Base-by-base conservation (phyloP, 768 basidiomycete genomes). In the Serendipita vermifera region DNA sequence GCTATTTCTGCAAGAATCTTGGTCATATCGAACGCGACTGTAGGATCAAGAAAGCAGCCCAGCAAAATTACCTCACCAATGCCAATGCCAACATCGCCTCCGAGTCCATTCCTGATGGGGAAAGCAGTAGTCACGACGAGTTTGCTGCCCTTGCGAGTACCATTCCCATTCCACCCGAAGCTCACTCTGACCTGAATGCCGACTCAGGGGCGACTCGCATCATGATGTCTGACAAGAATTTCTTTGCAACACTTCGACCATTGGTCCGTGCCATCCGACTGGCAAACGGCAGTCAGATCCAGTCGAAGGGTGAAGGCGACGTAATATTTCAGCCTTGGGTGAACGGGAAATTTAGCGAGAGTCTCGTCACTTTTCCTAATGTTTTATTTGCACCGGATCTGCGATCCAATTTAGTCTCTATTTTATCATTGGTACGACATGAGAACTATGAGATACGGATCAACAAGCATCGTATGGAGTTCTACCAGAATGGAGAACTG, bases 381-480 rank as follows among this genome's bases (percentile, higher is more conserved):
- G 57, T 58, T 5, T 38, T 58, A 13, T 33, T 53, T 43, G 57
- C 46, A 6, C 57, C 57, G 11, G 32, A 35, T 5, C 48, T 57
- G 9, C 26, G n/a, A 32, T 41, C 33, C 13, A 57, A 57, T 38
- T 33, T 57, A n/a, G 22, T 57, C 20, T 55, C 57, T 3, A 48
- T 57, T 22, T 39, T 57, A 24, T 35, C 32, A 24, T 33, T 51
- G 46, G 46, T 31, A 51, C 9, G 24, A 7, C 26, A 51, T 15
- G 15, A 51, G 17, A 31, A 31, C 5, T 51, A 51, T 26, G 46
- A 51, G n/a, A 29, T 51, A 15, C 9, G 24, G 5, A 51, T 51
- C 17, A 51, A 51, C 9, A 5, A 7, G 22, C 9, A 51, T 9
- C 22, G 17, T 5, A 51, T 51, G 46, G 46, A 51, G 24, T 51